Evolutionary conservation across 2,329 filamentous ascomycete species (phyloP), one percentile per base, ranked within the genome.

Genomic region (Leptoxyphium fumago): DNA sequence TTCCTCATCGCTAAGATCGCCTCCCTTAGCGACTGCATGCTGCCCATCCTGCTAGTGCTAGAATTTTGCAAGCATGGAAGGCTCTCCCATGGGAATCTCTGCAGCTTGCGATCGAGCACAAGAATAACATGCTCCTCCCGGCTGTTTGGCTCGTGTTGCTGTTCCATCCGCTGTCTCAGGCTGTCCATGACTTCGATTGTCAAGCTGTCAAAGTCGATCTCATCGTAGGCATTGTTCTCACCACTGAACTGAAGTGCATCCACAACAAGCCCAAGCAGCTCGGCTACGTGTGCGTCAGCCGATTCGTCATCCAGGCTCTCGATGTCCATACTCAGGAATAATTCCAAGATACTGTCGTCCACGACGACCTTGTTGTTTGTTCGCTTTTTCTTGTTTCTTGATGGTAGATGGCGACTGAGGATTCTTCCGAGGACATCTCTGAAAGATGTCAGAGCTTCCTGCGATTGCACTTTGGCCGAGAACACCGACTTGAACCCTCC

Each of bases 221-320:
- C 91, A 54, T 98, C 91, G 63, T 95, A 95, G 0, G 93, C 91
- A 58, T 96, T 98, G 40, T 80, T 77, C 64, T 98, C 93, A 13
- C 91, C 91, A 53, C 94, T 85, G 62, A 98, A 96, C 60, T 96
- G 91, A 2, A 98, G 71, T 42, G 96, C 88, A 55, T 98, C 91
- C 5, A 98, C 81, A 1, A 96, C 84, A 59, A 96, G 96, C 64
- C 95, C 96, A 2, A 98, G 74, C 26, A 98, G 68, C 59, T 98
- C 91, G 52, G 82, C 86, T n/a, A 98, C 67, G 0, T 82, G 78
- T 55, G 96, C 89, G 50, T 96, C 89, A 17, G 93, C 73, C 49
- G 94, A 86, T 46, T 69, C 65, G 7, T 79, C 76, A 1, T 79
- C 74, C 7, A 74, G 72, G 0, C 75, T 75, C 2, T 84, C 75